Evolutionary conservation across 208 protist species (phyloP).

Genomic region (Acanthamoeba sp.): DNA sequence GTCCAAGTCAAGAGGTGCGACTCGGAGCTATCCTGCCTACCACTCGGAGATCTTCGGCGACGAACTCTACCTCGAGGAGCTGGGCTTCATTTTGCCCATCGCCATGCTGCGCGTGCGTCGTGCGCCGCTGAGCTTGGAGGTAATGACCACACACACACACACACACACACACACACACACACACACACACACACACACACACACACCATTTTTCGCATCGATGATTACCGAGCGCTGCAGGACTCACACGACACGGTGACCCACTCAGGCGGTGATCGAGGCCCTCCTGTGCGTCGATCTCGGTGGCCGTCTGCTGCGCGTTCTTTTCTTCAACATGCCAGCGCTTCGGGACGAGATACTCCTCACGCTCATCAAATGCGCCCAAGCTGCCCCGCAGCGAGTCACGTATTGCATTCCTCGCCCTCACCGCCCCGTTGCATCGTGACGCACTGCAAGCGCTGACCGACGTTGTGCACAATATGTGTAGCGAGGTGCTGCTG

Average conservation of each 20-base stretch:
- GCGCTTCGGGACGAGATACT: not conserved
- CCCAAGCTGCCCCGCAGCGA: not conserved
- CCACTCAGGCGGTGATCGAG: not conserved
- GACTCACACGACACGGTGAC: too few species aligned
- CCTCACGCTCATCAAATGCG: not conserved
- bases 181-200: too few species aligned
- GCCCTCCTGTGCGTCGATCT: not conserved
- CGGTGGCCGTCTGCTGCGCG: not conserved
- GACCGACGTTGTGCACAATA: not conserved
- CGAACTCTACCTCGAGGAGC: slow-evolving; percentile 21
- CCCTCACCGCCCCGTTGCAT: not conserved
- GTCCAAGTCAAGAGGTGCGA: not conserved
- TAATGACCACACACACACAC: too few species aligned
- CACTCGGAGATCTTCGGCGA: slow-evolving; percentile 1
- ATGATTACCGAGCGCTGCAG: too few species aligned
- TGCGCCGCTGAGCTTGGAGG: not conserved
- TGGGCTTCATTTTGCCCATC: slow-evolving; percentile 38
- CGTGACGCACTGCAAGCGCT: not conserved
- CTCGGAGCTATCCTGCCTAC: not conserved
- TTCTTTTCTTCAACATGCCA: slow-evolving; percentile 7
- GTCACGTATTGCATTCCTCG: not conserved
- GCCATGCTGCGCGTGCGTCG: slow-evolving; percentile 10
- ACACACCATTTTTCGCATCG: too few species aligned
- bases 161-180: too few species aligned
- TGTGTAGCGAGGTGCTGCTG: slow-evolving; percentile 22